Evolutionary conservation across 805 yeast genomes (phyloP), one percentile per base, ranked within the genome.

Genomic region (Barnettozyma salicaria): DNA sequence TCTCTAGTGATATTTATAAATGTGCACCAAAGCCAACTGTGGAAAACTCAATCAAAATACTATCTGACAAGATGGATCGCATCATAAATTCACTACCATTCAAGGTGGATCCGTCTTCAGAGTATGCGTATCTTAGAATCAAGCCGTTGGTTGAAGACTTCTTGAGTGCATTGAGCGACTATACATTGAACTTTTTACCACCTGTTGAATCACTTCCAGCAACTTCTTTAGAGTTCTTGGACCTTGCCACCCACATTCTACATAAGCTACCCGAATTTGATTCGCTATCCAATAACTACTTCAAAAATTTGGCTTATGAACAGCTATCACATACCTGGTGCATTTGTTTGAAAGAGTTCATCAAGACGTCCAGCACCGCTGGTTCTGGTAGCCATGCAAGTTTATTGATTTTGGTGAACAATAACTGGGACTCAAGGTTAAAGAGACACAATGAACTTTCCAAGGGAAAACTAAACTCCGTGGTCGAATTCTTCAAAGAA

Each of bases 71-170:
- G 32, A 54, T 66, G 16, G 53, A 52, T 5, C 43, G 39, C 7
- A 72, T 84, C 19, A 49, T 61, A 16, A 55, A 56, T 8, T 67
- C 70, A 41, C 59, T 87, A 45, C 96, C 96, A 1, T 85, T 82
- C 56, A 78, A 79, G 46, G 86, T 85, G 44, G 88, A 83, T 48
- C 66, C 70, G 8, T 66, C 72, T 25, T 74, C 82, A 32, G 95
- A 86, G 56, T 86, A 86, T 53, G 76, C 89, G 5, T 86, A 76
- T 55, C 60, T 82, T 40, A 67, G 95, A 39, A 83, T 87, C 25
- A 77, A 82, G 50, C 74, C 81, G 6, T 60, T 65, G 40, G 70
- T 84, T 43, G 72, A 73, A 41, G 92, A 82, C 47, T 84, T 86
- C 48, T 70, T 83, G 42, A 67, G 69, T 43, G 76, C 85, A 17